Base-by-base conservation (phyloP, 352 stramenopile genomes). In the Globisporangium apiculatum region DNA sequence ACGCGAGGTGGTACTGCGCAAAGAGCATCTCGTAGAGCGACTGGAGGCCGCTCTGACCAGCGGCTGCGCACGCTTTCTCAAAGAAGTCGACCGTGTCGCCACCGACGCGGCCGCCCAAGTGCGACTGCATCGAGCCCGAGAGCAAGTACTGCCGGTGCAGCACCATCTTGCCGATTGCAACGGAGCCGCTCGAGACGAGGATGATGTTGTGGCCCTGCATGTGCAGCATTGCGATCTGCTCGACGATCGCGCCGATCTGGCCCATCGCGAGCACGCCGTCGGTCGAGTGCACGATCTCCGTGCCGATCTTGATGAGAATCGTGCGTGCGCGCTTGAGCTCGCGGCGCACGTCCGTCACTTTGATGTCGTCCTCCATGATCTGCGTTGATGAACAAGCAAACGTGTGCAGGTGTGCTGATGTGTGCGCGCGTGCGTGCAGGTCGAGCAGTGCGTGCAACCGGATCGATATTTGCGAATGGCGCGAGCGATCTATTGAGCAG, bases 21-120 rank as follows among this genome's bases (percentile, higher is more conserved):
- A 94, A 94, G 31, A 94, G 71, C 76, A 91, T 86, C 68, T 94
- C 84, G 51, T 94, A 94, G 8, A 94, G 69, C 63, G 79, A 89
- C 65, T 94, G 84, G 45, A 94, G 69, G 0, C 84, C 84, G 57
- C 78, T 90, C 62, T 94, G 84, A 2, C 84, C 84, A 12, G 78
- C 81, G 1, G 76, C 78, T 3, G 75, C 74, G 37, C 77, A 86
- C 35, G 79, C 79, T 53, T 90, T 92, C 49, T 92, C 80, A 47
- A 80, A 85, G 51, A 92, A 90, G 35, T 77, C 57, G 7, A 78
- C 69, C 45, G 73, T 74, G 35, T 81, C 66, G 36, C 67, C 76
- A 24, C 24, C 24, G 24, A 87, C 71, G 10, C 75, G 79, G 0
- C 82, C 82, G 24, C 79, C 82, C 9, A 94, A 53, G 55, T 94